Percentiles rank a stretch among this genome's conserved stretches.
Conservation (phyloP, 2,329 filamentous ascomycete genomes). For the Alternaria gansuensis region DNA sequence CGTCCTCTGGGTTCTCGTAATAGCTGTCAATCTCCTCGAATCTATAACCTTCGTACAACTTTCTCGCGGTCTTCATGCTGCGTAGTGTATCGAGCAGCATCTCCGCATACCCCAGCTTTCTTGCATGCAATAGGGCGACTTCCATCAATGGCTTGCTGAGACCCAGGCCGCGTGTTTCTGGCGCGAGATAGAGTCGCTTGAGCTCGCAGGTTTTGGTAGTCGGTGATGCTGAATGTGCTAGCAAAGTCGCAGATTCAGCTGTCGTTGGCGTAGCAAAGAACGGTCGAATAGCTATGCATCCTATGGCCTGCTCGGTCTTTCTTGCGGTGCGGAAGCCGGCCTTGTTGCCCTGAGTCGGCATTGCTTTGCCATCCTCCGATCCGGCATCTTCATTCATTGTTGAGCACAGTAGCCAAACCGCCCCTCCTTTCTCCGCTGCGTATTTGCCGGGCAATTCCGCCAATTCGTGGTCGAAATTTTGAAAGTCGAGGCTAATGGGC, state of each 20-base stretch:
- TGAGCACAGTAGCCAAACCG: slow-evolving; percentile 59
- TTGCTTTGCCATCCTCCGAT: slow-evolving; percentile 1
- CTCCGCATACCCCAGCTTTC: slow-evolving; percentile 59
- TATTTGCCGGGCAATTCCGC: slow-evolving; percentile 65
- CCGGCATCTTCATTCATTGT: neutral
- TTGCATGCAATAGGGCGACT: slow-evolving; percentile 57
- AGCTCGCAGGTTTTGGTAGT: slow-evolving; percentile 59
- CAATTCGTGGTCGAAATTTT: slow-evolving; percentile 64
- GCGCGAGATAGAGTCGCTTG: slow-evolving; percentile 65
- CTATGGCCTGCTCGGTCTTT: slow-evolving; percentile 48
- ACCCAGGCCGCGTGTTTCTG: slow-evolving; percentile 60
- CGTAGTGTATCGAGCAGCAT: slow-evolving; percentile 66
- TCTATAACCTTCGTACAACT: slow-evolving; percentile 61
- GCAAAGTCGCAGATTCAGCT: slow-evolving; percentile 12
- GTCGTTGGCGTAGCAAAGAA: slow-evolving; percentile 35
- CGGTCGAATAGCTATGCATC: slow-evolving; percentile 62
- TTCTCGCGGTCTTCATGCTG: slow-evolving; percentile 61
- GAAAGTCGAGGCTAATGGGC: slow-evolving; percentile 65
- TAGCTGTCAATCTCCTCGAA: slow-evolving; percentile 64
- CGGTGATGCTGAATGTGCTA: slow-evolving; percentile 14
- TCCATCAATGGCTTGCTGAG: slow-evolving; percentile 59
- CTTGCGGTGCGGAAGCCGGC: neutral
- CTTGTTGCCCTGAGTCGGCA: neutral
- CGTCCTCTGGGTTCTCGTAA: slow-evolving; percentile 64
- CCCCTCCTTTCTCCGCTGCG: slow-evolving; percentile 55